Evolutionary conservation across 1,139 yeast species (phyloP), one percentile per base, ranked within the genome.

Genomic region (Pichia norvegensis): DNA sequence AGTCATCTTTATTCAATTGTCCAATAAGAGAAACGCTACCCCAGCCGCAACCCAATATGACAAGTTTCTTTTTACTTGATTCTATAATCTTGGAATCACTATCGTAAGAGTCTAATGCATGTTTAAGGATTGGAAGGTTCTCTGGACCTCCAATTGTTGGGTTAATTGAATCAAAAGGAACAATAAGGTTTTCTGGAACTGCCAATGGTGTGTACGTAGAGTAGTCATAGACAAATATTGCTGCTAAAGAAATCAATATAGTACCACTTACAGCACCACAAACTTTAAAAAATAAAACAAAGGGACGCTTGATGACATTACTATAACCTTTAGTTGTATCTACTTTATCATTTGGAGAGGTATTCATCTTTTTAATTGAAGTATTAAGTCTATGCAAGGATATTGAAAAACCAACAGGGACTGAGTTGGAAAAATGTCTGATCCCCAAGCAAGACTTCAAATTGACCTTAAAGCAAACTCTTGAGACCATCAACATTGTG

Each of bases 61-160:
- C 82, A 40, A 78, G 62, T 48, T 72, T 72, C 22, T 81, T 81
- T 57, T 72, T 77, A 45, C 61, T 61, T 44, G 69, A 63, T 14
- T 67, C 54, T 13, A 59, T 54, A 45, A 66, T 67, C 53, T 71
- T 72, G 13, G 61, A 67, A 8, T 65, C 68, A 19, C 66, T 58
- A 56, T 79, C 85, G 46, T 69, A 70, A 36, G 74, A 73, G 55
- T 79, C 85, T 44, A 79, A 62, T 49, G 71, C 72, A 36, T 72
- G 68, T 35, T 68, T 68, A 47, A 77, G 65, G 33, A 79, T 73
- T 2, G 84, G 85, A 46, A 80, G 62, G 54, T 79, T 78, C 57
- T 79, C 81, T 22, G 85, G 85, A 1, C 86, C 86, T 6, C 85
- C 85, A n/a, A 58, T 59, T 31, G 67, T 65, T 20, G 85, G 84